phyloP scores from a whole-genome alignment of 2,329 filamentous ascomycete genomes.

The Penicillium sp. region DNA sequence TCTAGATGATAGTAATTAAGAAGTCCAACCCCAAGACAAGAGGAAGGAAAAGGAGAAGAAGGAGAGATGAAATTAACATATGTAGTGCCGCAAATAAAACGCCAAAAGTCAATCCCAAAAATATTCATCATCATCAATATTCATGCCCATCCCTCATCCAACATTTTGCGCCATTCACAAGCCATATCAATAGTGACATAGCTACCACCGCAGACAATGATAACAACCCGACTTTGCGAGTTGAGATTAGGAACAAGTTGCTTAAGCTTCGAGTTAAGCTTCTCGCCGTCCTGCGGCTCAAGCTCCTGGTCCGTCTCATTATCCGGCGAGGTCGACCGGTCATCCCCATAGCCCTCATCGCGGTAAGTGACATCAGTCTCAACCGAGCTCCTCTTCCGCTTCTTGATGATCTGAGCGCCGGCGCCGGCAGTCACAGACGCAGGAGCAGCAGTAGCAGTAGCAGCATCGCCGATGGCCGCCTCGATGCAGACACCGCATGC shows the following conservation, averaged over 20 bases:
- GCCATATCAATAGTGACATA: slow-evolving; percentile 65
- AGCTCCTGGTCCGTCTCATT: slow-evolving; percentile 27
- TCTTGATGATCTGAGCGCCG: slow-evolving; percentile 24
- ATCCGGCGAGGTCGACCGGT: slow-evolving; percentile 32
- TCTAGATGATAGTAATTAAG: not conserved
- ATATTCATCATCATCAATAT: slow-evolving; percentile 6
- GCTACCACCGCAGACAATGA: slow-evolving; percentile 80
- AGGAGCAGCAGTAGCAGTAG: slow-evolving; percentile 14
- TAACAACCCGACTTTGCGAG: slow-evolving; percentile 69
- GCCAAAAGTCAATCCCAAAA: slow-evolving; percentile 4
- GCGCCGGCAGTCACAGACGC: slow-evolving; percentile 8
- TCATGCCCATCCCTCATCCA: slow-evolving; percentile 42
- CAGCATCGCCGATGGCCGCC: slow-evolving; percentile 40
- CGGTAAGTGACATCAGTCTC: slow-evolving; percentile 15
- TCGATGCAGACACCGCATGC: slow-evolving; percentile 80
- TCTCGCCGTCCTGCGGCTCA: slow-evolving; percentile 17
- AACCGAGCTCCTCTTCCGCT: slow-evolving; percentile 29
- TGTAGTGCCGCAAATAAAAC: slow-evolving; percentile 5
- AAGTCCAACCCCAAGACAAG: not conserved
- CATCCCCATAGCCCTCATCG: slow-evolving; percentile 40
- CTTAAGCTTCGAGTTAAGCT: slow-evolving; percentile 52
- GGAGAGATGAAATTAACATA: not conserved
- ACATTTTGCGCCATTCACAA: slow-evolving; percentile 54
- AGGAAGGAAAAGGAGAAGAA: not conserved
- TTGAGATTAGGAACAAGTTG: slow-evolving; percentile 63